Conservation (phyloP, 2,329 filamentous ascomycete genomes). For the Aspergillus pseudoglaucus region DNA sequence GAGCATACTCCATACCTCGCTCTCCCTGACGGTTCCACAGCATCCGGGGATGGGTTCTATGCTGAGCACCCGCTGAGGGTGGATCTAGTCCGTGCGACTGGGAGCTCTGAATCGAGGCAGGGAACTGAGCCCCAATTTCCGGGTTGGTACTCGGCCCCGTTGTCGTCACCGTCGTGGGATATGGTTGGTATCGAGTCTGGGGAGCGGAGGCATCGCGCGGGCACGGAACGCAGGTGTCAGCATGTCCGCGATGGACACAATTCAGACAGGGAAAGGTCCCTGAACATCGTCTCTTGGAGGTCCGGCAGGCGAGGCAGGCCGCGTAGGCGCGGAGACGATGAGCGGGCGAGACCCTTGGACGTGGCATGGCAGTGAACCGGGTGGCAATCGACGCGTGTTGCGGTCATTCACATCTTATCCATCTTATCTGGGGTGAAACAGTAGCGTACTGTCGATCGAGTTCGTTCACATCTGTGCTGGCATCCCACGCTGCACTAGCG, state of each 20-base stretch:
- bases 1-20: constrained; percentile 32
- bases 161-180: not conserved
- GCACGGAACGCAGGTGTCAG: constrained; percentile 30
- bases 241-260: constrained; percentile 41
- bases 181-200: not conserved
- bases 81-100: constrained; percentile 9
- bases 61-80: constrained; percentile 22
- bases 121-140: not conserved
- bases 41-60: constrained; percentile 36
- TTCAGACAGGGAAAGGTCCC: constrained; percentile 44
- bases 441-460: no score
- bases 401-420: not conserved
- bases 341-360: constrained; percentile 45
- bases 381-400: not conserved
- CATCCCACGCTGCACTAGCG: no score
- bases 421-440: no score
- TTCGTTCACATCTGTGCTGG: no score
- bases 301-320: constrained; percentile 45
- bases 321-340: constrained; percentile 45
- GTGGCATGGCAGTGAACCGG: constrained; percentile 39
- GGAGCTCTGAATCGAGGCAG: not conserved
- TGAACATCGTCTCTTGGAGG: constrained; percentile 48
- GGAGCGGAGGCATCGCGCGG: not conserved
- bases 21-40: constrained; percentile 49
- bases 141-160: not conserved